A percentile compares a stretch with the other conserved stretches of the same genome.
These are phyloP conservation scores for Umbelopsis sp. DNA, from an alignment of 192 early-diverging fungal species.

Conservation along the genomic window DNA sequence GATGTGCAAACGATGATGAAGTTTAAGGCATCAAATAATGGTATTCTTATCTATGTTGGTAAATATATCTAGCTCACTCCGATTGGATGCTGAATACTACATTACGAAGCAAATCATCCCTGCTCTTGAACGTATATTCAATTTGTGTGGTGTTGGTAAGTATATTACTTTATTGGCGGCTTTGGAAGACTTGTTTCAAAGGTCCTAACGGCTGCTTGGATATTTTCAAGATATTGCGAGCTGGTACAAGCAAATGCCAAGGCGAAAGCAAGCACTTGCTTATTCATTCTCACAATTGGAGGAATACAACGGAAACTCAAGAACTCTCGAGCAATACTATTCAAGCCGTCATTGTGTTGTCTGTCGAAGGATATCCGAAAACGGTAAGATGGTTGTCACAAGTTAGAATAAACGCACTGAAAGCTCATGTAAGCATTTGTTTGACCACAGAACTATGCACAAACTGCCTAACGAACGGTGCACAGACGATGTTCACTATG, in stretches of 20 bases:
- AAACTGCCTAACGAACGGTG: not conserved
- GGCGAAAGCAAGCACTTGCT: slow-evolving; percentile 48
- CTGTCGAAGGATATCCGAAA: slow-evolving; percentile 52
- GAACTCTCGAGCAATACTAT: slow-evolving; percentile 73
- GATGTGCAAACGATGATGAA: not conserved
- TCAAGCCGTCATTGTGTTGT: slow-evolving; percentile 61
- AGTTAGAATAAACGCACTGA: not conserved
- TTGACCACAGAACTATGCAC: not conserved
- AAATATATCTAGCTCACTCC: slow-evolving; percentile 48
- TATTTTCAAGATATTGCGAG: slow-evolving; percentile 54
- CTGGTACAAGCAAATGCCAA: slow-evolving; percentile 79
- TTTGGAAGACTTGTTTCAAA: not conserved
- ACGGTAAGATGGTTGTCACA: slow-evolving; percentile 30
- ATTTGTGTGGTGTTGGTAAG: slow-evolving; percentile 67
- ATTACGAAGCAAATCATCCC: slow-evolving; percentile 85
- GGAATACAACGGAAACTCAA: not conserved
- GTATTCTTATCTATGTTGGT: not conserved
- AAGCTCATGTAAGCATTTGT: not conserved
- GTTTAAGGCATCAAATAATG: not conserved
- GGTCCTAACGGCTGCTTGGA: no score
- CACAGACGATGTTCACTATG: slow-evolving; percentile 3
- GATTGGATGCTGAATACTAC: slow-evolving; percentile 81
- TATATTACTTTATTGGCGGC: not conserved
- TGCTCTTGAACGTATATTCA: slow-evolving; percentile 75
- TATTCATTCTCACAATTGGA: slow-evolving; percentile 37